Conservation (phyloP, 2,329 filamentous ascomycete species). For the Dothideomycetes sp. region DNA sequence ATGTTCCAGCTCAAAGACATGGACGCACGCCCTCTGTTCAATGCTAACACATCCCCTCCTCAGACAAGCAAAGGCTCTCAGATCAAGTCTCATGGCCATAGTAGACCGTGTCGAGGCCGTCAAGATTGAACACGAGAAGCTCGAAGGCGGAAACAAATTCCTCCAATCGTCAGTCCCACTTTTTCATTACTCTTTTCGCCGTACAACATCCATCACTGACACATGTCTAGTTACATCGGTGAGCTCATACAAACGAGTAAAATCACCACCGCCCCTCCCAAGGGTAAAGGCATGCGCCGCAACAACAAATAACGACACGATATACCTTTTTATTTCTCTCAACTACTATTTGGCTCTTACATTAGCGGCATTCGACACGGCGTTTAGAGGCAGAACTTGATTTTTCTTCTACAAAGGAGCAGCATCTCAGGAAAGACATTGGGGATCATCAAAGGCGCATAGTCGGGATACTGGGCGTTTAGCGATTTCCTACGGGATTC, state of each 20-base stretch:
- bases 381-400: slow-evolving; percentile 9
- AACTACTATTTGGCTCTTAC: slow-evolving; percentile 9
- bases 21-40: not conserved
- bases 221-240: slow-evolving; percentile 70
- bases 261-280: slow-evolving; percentile 45
- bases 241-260: slow-evolving; percentile 76
- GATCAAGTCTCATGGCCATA: slow-evolving; percentile 80
- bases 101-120: slow-evolving; percentile 93
- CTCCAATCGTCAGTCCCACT: slow-evolving; percentile 54
- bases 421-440: not conserved
- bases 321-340: not conserved
- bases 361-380: slow-evolving; percentile 12
- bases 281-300: slow-evolving; percentile 36
- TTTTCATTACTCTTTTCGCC: not conserved
- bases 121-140: slow-evolving; percentile 88
- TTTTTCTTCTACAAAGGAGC: slow-evolving; percentile 1
- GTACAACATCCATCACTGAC: not conserved
- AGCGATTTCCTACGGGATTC: no score
- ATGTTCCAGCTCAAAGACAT: slow-evolving; percentile 27
- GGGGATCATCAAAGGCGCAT: slow-evolving; percentile 10
- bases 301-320: slow-evolving; percentile 11
- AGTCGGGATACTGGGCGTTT: no score
- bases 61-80: slow-evolving; percentile 80
- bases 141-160: slow-evolving; percentile 95
- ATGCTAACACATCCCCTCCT: slow-evolving; percentile 1